These are phyloP conservation scores for Aspergillus sclerotioniger DNA, from an alignment of 495 filamentous ascomycete species.

Conservation along the genomic window DNA sequence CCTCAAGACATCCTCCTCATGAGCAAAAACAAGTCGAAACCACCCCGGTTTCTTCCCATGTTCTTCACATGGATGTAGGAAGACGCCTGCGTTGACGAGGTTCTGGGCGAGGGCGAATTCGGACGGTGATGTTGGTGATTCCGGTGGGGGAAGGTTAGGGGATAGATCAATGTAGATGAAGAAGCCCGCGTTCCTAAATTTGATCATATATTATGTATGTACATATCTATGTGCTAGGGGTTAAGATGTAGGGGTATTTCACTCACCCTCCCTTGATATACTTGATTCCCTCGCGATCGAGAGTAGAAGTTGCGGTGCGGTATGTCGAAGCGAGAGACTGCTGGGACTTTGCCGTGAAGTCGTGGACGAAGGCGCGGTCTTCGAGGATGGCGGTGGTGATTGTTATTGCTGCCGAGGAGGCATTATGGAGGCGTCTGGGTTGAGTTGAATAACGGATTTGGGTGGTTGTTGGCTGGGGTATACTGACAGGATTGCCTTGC, in stretches of 20 bases:
- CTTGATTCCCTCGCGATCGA: slow-evolving; percentile 32
- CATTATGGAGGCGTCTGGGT: slow-evolving; percentile 34
- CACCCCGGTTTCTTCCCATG: slow-evolving; percentile 42
- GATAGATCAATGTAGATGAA: slow-evolving; percentile 53
- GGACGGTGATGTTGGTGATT: slow-evolving; percentile 1
- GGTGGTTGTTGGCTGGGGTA: background rate
- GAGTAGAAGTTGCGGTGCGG: slow-evolving; percentile 21
- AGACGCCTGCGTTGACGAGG: slow-evolving; percentile 42
- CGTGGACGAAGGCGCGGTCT: slow-evolving; percentile 30
- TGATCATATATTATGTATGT: background rate
- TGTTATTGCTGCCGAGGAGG: slow-evolving; percentile 31
- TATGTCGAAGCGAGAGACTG: slow-evolving; percentile 28
- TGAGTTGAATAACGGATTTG: background rate
- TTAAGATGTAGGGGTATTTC: background rate
- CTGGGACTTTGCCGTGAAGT: slow-evolving; percentile 27
- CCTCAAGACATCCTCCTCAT: slow-evolving; percentile 28
- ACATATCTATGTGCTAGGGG: background rate
- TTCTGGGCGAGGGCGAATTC: slow-evolving; percentile 38
- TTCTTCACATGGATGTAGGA: slow-evolving; percentile 42
- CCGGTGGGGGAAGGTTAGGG: slow-evolving; percentile 23
- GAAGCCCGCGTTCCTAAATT: slow-evolving; percentile 48
- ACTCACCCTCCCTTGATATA: slow-evolving; percentile 33
- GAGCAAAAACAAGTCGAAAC: slow-evolving; percentile 48
- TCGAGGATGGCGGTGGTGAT: slow-evolving; percentile 40
- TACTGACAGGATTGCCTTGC: slow-evolving; percentile 29